Conservation (phyloP, 225 moss, liverwort and hornwort species). For the Antitrichia curtipendula region DNA sequence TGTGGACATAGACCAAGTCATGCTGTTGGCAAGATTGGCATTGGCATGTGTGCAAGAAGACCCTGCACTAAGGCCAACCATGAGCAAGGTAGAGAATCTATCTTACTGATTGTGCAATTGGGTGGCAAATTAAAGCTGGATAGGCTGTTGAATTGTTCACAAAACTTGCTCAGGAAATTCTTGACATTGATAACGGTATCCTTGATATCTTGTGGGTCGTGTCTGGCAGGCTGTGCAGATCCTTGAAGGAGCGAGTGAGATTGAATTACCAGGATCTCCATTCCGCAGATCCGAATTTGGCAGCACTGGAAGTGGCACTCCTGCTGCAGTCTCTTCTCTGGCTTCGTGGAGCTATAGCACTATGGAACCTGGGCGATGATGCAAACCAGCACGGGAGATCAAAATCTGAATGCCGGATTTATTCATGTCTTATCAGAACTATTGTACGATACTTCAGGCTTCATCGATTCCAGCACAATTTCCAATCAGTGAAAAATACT, state of each 20-base stretch:
- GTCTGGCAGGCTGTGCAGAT: slow-evolving; percentile 19
- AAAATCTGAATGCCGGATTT: background rate
- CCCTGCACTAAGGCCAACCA: slow-evolving; percentile 13
- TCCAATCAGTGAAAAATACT: background rate
- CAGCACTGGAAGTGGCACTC: background rate
- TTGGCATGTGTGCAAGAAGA: slow-evolving; percentile 36
- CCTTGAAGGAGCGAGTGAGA: slow-evolving; percentile 4
- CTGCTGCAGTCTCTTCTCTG: background rate
- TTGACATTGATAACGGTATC: background rate
- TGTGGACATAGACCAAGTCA: slow-evolving; percentile 9
- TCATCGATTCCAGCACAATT: background rate
- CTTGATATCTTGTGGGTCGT: background rate
- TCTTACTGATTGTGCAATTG: background rate
- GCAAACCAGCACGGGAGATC: background rate
- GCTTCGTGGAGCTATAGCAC: slow-evolving; percentile 21
- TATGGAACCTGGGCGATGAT: background rate
- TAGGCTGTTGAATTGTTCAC: background rate
- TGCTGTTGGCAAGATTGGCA: slow-evolving; percentile 19
- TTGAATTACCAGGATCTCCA: slow-evolving; percentile 4
- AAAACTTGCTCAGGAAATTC: background rate
- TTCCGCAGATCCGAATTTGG: background rate
- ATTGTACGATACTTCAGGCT: background rate
- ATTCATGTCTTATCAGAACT: background rate
- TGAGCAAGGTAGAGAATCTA: slow-evolving; percentile 20
- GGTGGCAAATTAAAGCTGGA: background rate